Percentiles rank a stretch among this genome's conserved stretches.
Evolutionary conservation across 352 stramenopile species (phyloP).

Genomic region (Pythium sp.): DNA sequence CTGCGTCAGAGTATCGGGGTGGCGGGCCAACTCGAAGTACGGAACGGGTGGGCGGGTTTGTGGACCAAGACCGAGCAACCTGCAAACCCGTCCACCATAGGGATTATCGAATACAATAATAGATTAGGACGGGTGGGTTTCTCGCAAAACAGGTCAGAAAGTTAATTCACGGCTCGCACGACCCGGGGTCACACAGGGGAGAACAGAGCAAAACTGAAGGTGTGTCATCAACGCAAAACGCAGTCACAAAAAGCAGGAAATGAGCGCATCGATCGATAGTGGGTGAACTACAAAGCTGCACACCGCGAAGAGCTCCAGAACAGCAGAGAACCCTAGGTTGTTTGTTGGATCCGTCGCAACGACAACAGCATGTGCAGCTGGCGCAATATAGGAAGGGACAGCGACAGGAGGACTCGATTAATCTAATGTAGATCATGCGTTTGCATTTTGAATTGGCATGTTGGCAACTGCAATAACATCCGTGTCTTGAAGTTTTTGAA

Average conservation of each 20-base stretch:
- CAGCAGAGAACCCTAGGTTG: not conserved
- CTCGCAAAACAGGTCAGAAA: not conserved
- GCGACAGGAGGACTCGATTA: not conserved
- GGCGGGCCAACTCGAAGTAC: conserved; percentile 13
- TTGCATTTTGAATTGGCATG: not conserved
- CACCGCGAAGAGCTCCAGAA: not conserved
- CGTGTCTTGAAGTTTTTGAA: not conserved
- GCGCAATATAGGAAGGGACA: not conserved
- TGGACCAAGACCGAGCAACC: not conserved
- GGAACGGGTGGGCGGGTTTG: not conserved
- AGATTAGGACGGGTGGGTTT: not conserved
- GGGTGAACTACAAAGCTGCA: not conserved
- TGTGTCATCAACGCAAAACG: not conserved
- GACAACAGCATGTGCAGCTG: not conserved
- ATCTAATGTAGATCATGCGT: not conserved
- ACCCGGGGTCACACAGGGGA: not conserved
- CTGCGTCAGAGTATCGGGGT: conserved; percentile 7
- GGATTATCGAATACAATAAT: too few species aligned
- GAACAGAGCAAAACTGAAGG: conserved; percentile 2
- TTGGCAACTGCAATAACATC: not conserved
- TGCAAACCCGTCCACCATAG: not conserved
- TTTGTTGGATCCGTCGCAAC: not conserved
- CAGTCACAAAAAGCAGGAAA: not conserved
- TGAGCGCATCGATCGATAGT: not conserved
- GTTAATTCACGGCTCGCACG: too few species aligned